Base-by-base conservation (phyloP, 768 basidiomycete genomes). In the Leccinellum luteum region DNA sequence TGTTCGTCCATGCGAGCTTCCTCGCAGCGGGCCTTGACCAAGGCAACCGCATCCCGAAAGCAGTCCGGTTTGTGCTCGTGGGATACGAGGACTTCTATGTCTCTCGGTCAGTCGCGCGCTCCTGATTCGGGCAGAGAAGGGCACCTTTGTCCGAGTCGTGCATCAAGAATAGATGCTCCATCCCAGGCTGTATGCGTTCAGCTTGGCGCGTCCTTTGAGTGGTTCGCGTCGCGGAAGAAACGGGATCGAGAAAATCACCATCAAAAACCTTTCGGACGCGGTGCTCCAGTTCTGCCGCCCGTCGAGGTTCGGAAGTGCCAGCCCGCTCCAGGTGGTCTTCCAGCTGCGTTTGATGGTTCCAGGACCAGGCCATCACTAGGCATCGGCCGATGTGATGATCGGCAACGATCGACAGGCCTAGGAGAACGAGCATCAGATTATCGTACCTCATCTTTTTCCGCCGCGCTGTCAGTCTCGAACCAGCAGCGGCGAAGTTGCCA, bases 1-100 rank as follows among this genome's bases (percentile, higher is more conserved):
- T 78, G 76, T 66, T 89, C 85, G 56, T 81, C 69, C 77, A 83
- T 79, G 34, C 86, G 83, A 2, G 84, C 75, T 23, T 85, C 80
- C 19, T 76, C 73, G 52, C 88, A 90, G 15, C 70, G 78, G 14
- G 70, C 60, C 23, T 76, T 79, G 32, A 89, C 78, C n/a, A 62
- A 60, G 17, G 68, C 69, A 23, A 83, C 78, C 27, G 80, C 82
- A 32, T 73, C 75, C 35, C 79, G 80, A 71, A 89, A 89, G 66
- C 87, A 90, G 63, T 89, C 86, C 1, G 83, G 79, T 65, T 76
- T 79, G 17, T 72, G 75, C 45, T 75, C 61, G 60, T 82, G 80
- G 19, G 72, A 66, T 10, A 75, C 73, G 15, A 84, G 70, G 6
- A 72, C 64, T 53, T 76, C 82, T 83, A 61, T 31, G 21, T 30